Conservation (phyloP, 371 early-diverging fungal species). For the Zychaea mexicana region DNA sequence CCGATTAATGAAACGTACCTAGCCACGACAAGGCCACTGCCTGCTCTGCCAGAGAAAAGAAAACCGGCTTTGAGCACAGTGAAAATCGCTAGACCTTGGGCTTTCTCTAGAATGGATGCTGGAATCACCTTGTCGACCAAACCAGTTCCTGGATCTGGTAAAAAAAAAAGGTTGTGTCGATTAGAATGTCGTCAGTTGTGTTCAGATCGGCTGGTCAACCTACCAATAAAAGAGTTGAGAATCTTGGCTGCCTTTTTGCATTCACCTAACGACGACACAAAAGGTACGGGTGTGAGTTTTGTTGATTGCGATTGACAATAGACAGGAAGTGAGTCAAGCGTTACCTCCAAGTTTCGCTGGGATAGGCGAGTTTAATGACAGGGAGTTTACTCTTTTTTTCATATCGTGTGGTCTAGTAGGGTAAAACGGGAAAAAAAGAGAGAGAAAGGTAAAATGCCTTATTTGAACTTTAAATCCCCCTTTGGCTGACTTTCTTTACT, state of each 20-base stretch:
- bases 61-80: conserved; percentile 93
- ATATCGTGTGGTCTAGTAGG: neutral
- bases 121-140: conserved; percentile 77
- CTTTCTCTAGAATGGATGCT: conserved; percentile 65
- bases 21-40: conserved; percentile 90
- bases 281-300: neutral
- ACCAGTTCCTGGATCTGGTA: conserved; percentile 64
- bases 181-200: neutral
- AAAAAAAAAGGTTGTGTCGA: neutral
- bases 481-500: neutral
- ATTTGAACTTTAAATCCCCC: neutral
- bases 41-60: conserved; percentile 87
- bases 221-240: conserved; percentile 74
- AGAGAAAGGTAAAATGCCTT: neutral
- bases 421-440: neutral
- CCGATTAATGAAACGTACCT: too few species aligned
- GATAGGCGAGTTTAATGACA: neutral
- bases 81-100: conserved; percentile 90
- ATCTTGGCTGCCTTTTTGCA: conserved; percentile 80
- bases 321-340: neutral
- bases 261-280: conserved; percentile 51
- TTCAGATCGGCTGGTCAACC: conserved; percentile 7
- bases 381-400: neutral
- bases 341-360: neutral
- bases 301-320: neutral